Evolutionary conservation across 2,329 filamentous ascomycete species (phyloP), one percentile per base, ranked within the genome.

Genomic region (Daldinia sp.): DNA sequence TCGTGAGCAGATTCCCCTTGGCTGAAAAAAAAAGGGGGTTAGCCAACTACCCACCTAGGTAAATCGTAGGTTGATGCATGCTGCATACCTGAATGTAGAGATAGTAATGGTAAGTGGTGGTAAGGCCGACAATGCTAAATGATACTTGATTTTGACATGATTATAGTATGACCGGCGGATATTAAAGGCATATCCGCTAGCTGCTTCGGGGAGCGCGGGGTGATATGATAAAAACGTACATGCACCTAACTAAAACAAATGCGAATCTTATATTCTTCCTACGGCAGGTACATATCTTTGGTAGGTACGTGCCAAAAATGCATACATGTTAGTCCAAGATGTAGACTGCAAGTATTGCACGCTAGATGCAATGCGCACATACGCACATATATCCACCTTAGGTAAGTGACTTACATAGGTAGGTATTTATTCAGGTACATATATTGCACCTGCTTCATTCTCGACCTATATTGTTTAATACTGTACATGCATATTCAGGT

Each of bases 401-500:
- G 3, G 37, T 37, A 29, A 35, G 19, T 51, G 21, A 51, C 30
- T 37, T 51, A 51, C 32, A 8, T 41, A 17, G 13, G 37, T 32
- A 32, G 6, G 25, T 30, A 48, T 48, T 48, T 32, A 13, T 15
- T 48, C 25, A 48, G 45, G 45, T 37, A 50, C 29, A 32, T 49
- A 39, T 58, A 58, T 48, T 50, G 39, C 53, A 61, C 43, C 51
- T 65, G 58, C 43, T 58, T 58, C 32, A 59, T 55, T 50, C 11
- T 39, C 9, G 35, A 21, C 45, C 45, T 48, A 15, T 56, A 63
- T 63, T 23, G 58, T 15, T 27, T 50, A 43, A 56, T 58, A 61
- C n/a, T n/a, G n/a, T n/a, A n/a, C 43, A 45, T 58, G 49, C 60
- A 58, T 58, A 63, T 58, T 55, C 53, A 66, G 63, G 63, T 50